Evolutionary conservation across 2,329 filamentous ascomycete genomes (phyloP).

Genomic region (Stemphylium vesicarium): DNA sequence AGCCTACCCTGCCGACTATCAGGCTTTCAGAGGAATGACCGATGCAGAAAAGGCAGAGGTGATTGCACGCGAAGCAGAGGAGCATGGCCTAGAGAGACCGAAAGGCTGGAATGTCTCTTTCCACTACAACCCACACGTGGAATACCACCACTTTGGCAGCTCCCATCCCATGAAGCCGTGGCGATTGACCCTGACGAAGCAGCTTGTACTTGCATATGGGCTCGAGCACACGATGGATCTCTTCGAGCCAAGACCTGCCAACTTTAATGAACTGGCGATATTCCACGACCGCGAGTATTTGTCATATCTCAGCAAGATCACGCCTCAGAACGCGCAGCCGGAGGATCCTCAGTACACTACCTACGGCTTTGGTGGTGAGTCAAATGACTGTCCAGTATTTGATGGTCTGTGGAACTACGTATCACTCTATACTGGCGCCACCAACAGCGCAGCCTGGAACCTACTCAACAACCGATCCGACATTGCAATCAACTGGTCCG

Average conservation of each 20-base stretch:
- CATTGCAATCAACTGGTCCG: conserved; percentile 97
- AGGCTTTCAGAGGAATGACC: conserved; percentile 40
- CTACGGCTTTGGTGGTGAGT: conserved; percentile 78
- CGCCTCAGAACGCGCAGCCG: conserved; percentile 52
- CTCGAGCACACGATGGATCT: conserved; percentile 98
- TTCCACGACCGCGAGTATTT: conserved; percentile 93
- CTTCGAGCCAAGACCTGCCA: conserved; percentile 82
- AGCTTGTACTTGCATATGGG: conserved; percentile 91
- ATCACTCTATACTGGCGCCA: conserved; percentile 88
- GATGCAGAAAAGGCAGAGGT: conserved; percentile 56
- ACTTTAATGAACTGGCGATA: conserved; percentile 81
- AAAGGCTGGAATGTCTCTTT: conserved; percentile 92
- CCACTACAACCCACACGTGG: conserved; percentile 93
- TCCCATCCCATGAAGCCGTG: conserved; percentile 99
- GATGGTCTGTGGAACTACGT: conserved; percentile 96
- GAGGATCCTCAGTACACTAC: conserved; percentile 57
- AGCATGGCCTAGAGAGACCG: conserved; percentile 76
- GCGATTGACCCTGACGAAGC: conserved; percentile 93
- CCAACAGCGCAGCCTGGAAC: conserved; percentile 88
- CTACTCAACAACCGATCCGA: conserved; percentile 86
- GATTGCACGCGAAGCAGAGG: conserved; percentile 60
- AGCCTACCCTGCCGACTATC: conserved; percentile 34
- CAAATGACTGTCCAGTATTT: conserved; percentile 89
- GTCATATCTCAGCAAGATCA: conserved; percentile 74
- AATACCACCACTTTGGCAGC: conserved; percentile 95